phyloP scores from a whole-genome alignment of 305 asterid species.

The Andrographis paniculata region DNA sequence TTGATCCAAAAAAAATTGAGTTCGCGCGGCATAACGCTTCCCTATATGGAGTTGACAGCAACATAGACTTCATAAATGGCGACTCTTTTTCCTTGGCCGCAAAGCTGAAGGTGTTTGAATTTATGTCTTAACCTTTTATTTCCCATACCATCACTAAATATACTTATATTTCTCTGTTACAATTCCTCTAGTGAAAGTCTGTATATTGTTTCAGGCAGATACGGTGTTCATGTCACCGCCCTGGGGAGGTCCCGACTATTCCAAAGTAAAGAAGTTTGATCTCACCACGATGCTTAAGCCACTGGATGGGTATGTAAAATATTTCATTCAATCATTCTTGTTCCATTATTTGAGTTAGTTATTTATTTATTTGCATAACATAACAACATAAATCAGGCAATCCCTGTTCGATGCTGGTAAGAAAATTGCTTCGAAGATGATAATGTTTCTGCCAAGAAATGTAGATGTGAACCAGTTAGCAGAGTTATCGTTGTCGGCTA shows the following conservation, averaged over 20 bases:
- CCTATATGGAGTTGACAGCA: constrained; percentile 63
- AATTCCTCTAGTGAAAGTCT: not conserved
- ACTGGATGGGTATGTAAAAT: constrained; percentile 82
- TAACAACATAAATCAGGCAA: constrained; percentile 29
- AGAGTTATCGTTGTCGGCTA: constrained; percentile 52
- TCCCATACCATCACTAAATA: too few relatives aligned
- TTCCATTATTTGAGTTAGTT: too few relatives aligned
- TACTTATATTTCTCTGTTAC: not conserved
- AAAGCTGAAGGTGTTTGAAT: constrained; percentile 43
- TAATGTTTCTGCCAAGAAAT: constrained; percentile 90
- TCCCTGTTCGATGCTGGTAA: constrained; percentile 52
- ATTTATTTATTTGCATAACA: constrained; percentile 11
- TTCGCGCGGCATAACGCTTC: constrained; percentile 75
- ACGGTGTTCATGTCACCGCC: constrained; percentile 93
- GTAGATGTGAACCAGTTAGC: constrained; percentile 68
- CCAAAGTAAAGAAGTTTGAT: constrained; percentile 61
- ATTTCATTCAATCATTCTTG: too few relatives aligned
- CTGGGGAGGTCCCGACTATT: constrained; percentile 95
- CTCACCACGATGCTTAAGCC: constrained; percentile 80
- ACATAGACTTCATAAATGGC: constrained; percentile 69
- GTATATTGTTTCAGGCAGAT: constrained; percentile 44
- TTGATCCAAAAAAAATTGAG: constrained; percentile 69
- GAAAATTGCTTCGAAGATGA: constrained; percentile 57
- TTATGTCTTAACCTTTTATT: too few relatives aligned
- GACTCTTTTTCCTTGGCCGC: constrained; percentile 71